Evolutionary conservation across 192 early-diverging fungal genomes (phyloP).

Genomic region (Backusella liffmaniae): DNA sequence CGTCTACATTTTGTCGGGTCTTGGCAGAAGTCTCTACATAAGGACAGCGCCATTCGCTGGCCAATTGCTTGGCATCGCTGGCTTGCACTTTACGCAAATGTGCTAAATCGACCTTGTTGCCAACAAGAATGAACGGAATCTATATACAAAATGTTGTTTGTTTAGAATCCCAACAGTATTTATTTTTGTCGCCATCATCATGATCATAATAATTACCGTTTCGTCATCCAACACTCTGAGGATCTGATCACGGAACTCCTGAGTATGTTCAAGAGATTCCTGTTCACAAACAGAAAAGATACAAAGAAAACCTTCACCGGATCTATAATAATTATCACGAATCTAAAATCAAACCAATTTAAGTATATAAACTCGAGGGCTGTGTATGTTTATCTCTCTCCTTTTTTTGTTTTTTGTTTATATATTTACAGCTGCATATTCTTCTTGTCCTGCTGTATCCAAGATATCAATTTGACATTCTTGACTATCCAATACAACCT

Average conservation of each 20-base stretch:
- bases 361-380: background rate
- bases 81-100: conserved; percentile 62
- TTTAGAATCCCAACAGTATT: background rate
- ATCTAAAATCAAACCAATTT: conserved; percentile 45
- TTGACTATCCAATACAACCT: conserved; percentile 65
- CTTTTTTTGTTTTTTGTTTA: background rate
- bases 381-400: background rate
- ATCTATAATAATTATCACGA: conserved; percentile 83
- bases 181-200: background rate
- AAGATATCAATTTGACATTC: conserved; percentile 90
- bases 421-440: conserved; percentile 76
- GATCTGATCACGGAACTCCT: conserved; percentile 88
- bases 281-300: conserved; percentile 82
- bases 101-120: conserved; percentile 74
- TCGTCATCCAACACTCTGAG: conserved; percentile 83
- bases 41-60: conserved; percentile 64
- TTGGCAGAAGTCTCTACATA: conserved; percentile 77
- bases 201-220: conserved; percentile 26
- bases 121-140: conserved; percentile 82
- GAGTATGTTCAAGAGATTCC: conserved; percentile 79
- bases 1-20: conserved; percentile 79
- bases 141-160: background rate
- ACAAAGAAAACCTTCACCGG: conserved; percentile 84
- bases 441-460: conserved; percentile 89
- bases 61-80: conserved; percentile 56